These are phyloP conservation scores for Solanum neorickii DNA, from an alignment of 257 asterid genomes.

Conservation along the genomic window DNA sequence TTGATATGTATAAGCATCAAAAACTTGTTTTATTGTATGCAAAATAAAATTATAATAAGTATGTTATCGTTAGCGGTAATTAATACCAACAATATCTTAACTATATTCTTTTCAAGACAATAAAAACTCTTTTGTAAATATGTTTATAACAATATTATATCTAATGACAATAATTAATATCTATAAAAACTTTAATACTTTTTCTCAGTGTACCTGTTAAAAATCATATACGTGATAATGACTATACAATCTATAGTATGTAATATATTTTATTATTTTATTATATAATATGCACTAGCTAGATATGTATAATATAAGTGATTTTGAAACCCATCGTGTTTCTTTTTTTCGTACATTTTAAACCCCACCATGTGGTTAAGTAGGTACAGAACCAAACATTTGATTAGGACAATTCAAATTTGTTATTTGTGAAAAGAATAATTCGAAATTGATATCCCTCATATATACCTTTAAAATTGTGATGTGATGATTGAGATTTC, in stretches of 20 bases:
- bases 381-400: not conserved
- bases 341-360: not conserved
- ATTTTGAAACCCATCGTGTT: not conserved
- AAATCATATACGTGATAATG: fast-evolving
- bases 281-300: not conserved
- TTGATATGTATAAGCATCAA: not conserved
- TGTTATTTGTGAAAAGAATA: not conserved
- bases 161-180: no score
- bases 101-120: not conserved
- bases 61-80: no score
- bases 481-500: fast-evolving
- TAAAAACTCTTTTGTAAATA: not conserved
- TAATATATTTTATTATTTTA: no score
- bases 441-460: not conserved
- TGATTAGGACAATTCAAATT: not conserved
- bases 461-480: not conserved
- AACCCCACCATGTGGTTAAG: not conserved
- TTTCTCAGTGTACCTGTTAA: no score
- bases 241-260: no score
- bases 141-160: no score
- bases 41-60: not conserved
- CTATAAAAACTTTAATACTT: fast-evolving
- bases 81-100: no score
- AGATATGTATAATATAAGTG: not conserved
- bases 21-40: not conserved